Evolutionary conservation across 2,329 filamentous ascomycete species (phyloP).

Genomic region (Sclerotinia glacialis): DNA sequence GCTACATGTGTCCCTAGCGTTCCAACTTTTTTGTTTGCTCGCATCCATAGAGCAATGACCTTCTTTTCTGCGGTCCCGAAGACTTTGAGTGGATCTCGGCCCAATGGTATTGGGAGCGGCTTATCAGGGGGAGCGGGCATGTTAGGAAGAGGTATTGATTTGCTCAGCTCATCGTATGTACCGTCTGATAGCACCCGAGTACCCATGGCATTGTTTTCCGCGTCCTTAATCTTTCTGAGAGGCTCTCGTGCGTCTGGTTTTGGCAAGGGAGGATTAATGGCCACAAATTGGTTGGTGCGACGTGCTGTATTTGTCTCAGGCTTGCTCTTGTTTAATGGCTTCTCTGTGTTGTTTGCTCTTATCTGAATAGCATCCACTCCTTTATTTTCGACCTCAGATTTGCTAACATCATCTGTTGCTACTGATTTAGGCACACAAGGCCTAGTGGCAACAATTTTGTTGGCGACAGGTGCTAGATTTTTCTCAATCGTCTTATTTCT

Average conservation of each 20-base stretch:
- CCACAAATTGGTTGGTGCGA: neutral
- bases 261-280: neutral
- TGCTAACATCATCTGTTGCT: neutral
- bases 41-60: neutral
- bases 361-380: neutral
- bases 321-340: neutral
- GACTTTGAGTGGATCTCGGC: neutral
- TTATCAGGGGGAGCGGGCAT: too few relatives aligned
- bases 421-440: neutral
- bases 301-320: neutral
- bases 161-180: neutral
- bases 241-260: neutral
- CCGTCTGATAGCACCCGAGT: neutral
- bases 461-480: neutral
- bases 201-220: too few relatives aligned
- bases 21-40: neutral
- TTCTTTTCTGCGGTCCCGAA: neutral
- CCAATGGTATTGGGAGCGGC: neutral
- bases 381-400: neutral
- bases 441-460: neutral
- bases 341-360: neutral
- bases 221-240: neutral
- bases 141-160: neutral
- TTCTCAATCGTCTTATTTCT: neutral
- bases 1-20: neutral